Evolutionary conservation across 1,284 basidiomycete species (phyloP).

Genomic region (Tetrapyrgos nigripes): DNA sequence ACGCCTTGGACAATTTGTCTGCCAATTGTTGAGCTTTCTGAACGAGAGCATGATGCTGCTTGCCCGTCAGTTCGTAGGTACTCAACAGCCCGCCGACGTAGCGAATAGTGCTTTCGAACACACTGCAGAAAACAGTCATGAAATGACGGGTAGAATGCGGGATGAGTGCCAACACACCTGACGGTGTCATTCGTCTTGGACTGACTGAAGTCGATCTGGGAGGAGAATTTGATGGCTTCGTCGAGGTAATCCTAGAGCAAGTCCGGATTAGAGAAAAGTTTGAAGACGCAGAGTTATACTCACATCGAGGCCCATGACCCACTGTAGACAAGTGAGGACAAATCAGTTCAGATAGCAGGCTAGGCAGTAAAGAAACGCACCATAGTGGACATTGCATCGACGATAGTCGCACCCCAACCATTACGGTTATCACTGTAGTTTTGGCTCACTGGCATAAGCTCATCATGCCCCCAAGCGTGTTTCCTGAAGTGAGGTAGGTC

Average conservation of each 20-base stretch:
- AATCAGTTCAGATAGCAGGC: neutral
- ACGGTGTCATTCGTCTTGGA: slow-evolving; percentile 7
- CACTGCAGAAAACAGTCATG: slow-evolving; percentile 46
- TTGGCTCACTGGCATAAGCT: slow-evolving; percentile 48
- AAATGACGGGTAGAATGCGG: neutral
- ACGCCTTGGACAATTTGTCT: slow-evolving; percentile 59
- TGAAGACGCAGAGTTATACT: too few species aligned
- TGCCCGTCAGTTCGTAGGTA: slow-evolving; percentile 83
- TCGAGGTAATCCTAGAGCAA: slow-evolving; percentile 7
- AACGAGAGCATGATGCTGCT: slow-evolving; percentile 57
- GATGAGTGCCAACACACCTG: neutral
- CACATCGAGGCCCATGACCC: neutral
- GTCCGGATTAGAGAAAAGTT: too few species aligned
- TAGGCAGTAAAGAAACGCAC: slow-evolving; percentile 28
- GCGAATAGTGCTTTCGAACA: slow-evolving; percentile 92
- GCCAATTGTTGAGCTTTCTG: slow-evolving; percentile 73
- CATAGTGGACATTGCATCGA: slow-evolving; percentile 53
- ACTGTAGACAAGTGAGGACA: neutral
- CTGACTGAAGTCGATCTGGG: slow-evolving; percentile 8
- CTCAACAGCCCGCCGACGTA: slow-evolving; percentile 75
- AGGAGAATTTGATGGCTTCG: slow-evolving; percentile 6
- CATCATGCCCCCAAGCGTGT: slow-evolving; percentile 59
- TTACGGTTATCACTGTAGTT: slow-evolving; percentile 48
- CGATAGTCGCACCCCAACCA: slow-evolving; percentile 60
- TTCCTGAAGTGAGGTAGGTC: slow-evolving; percentile 32